phyloP scores from a whole-genome alignment of 352 stramenopile genomes.

The Phytophthora kernoviae region DNA sequence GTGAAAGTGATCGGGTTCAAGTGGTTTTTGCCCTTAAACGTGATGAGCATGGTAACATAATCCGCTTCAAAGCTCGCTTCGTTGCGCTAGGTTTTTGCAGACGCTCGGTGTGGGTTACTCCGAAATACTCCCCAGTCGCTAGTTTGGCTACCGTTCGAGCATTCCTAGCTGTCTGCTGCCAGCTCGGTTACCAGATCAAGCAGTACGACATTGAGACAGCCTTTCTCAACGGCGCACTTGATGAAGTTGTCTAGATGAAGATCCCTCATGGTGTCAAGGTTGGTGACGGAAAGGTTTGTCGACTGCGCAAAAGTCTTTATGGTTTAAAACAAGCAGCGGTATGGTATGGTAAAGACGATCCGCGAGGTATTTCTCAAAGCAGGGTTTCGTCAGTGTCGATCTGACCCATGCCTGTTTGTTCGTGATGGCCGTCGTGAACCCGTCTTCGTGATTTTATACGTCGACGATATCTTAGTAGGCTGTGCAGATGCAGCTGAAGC shows the following conservation, averaged over 20 bases:
- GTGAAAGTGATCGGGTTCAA: conserved; percentile 10
- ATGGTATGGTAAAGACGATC: conserved; percentile 39
- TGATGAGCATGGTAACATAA: conserved; percentile 15
- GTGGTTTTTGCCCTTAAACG: conserved; percentile 24
- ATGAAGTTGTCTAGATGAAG: conserved; percentile 35
- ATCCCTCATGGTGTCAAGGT: conserved; percentile 11
- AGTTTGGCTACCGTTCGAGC: conserved; percentile 13
- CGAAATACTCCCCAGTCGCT: conserved; percentile 35
- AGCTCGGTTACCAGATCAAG: conserved; percentile 16
- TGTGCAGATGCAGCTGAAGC: not conserved
- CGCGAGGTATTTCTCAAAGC: conserved; percentile 1
- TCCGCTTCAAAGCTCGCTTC: conserved; percentile 33
- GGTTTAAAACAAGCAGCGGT: conserved; percentile 39
- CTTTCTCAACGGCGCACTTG: conserved; percentile 12
- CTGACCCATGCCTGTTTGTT: conserved; percentile 13
- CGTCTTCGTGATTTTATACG: conserved; percentile 16
- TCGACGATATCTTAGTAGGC: conserved; percentile 17
- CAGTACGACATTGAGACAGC: conserved; percentile 35
- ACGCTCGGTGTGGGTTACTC: conserved; percentile 21
- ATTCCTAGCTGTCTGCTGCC: conserved; percentile 28
- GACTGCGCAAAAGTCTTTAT: conserved; percentile 32
- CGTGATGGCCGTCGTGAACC: not conserved
- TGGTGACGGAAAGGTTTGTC: conserved; percentile 18
- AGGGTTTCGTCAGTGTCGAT: conserved; percentile 8
- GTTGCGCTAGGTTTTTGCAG: conserved; percentile 24